A percentile compares a stretch with the other conserved stretches of the same genome.
Evolutionary conservation across 768 basidiomycete species (phyloP).

Genomic region (Neoboletus magnificus): DNA sequence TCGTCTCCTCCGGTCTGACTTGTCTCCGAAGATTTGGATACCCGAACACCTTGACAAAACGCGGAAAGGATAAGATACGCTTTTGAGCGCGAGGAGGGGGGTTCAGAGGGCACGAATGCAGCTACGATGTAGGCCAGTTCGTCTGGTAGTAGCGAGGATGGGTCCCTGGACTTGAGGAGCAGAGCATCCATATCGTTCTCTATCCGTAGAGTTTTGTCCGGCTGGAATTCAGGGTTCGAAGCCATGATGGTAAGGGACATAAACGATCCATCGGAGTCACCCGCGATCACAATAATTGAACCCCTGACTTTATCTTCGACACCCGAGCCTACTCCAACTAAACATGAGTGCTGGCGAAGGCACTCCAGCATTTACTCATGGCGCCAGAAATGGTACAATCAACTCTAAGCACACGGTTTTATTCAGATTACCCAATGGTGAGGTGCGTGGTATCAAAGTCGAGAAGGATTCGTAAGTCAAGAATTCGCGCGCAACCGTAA

Average conservation of each 20-base stretch:
- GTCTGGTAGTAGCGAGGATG: slow-evolving; percentile 43
- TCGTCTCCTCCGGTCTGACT: slow-evolving; percentile 36
- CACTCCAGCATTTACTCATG: slow-evolving; percentile 1
- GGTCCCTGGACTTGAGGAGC: slow-evolving; percentile 34
- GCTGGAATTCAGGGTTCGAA: not conserved
- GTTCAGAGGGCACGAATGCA: slow-evolving; percentile 50
- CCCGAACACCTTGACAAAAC: slow-evolving; percentile 59
- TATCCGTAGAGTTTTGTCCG: not conserved
- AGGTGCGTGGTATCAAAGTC: slow-evolving; percentile 70
- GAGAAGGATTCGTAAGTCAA: slow-evolving; percentile 65
- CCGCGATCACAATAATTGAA: not conserved
- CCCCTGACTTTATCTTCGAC: not conserved
- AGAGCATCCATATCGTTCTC: slow-evolving; percentile 27
- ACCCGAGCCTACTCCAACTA: not conserved
- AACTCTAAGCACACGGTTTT: slow-evolving; percentile 74
- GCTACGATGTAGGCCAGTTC: slow-evolving; percentile 52
- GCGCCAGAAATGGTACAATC: slow-evolving; percentile 39
- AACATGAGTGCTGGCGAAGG: slow-evolving; percentile 17
- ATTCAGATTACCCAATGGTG: slow-evolving; percentile 74
- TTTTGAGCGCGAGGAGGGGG: slow-evolving; percentile 52
- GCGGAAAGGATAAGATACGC: slow-evolving; percentile 68
- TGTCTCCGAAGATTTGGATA: slow-evolving; percentile 33
- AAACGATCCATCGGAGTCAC: not conserved
- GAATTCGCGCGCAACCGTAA: not conserved
- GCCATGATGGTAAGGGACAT: slow-evolving; percentile 6